phyloP scores from a whole-genome alignment of 2,329 filamentous ascomycete species.

The Dactylellina leptospora region DNA sequence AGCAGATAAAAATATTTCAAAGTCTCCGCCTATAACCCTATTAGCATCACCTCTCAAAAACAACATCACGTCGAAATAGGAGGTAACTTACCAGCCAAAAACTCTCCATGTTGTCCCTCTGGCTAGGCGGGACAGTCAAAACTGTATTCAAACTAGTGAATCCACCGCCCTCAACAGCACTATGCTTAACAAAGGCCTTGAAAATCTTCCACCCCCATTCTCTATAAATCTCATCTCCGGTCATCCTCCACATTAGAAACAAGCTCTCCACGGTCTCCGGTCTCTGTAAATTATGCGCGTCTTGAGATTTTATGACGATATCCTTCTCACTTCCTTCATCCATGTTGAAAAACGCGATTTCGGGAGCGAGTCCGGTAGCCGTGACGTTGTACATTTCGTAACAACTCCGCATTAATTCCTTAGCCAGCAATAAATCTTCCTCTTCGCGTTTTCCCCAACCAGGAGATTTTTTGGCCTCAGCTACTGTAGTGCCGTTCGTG shows the following conservation, averaged over 20 bases:
- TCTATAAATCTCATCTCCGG: conserved; percentile 84
- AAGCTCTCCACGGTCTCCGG: conserved; percentile 96
- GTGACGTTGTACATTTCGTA: conserved; percentile 97
- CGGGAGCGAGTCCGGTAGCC: conserved; percentile 87
- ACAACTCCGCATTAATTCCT: conserved; percentile 94
- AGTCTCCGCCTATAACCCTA: conserved; percentile 77
- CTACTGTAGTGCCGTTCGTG: conserved; percentile 79
- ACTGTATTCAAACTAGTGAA: conserved; percentile 85
- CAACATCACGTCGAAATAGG: neutral
- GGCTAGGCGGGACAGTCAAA: conserved; percentile 72
- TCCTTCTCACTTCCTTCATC: conserved; percentile 70
- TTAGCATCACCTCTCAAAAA: conserved; percentile 9
- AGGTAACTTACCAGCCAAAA: conserved; percentile 83
- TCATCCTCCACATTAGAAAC: conserved; percentile 99
- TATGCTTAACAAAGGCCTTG: conserved; percentile 85
- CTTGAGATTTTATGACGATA: conserved; percentile 79
- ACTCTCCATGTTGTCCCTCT: conserved; percentile 94
- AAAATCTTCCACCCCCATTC: conserved; percentile 99
- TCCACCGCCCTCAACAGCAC: conserved; percentile 75
- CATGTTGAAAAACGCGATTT: conserved; percentile 91
- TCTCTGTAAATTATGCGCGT: conserved; percentile 90
- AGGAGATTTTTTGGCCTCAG: conserved; percentile 75
- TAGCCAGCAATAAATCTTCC: conserved; percentile 84
- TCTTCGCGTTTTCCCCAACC: conserved; percentile 82
- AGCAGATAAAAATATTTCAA: conserved; percentile 97